phyloP scores from a whole-genome alignment of 164 flowering plant genomes.

The Stephania cephalantha region DNA sequence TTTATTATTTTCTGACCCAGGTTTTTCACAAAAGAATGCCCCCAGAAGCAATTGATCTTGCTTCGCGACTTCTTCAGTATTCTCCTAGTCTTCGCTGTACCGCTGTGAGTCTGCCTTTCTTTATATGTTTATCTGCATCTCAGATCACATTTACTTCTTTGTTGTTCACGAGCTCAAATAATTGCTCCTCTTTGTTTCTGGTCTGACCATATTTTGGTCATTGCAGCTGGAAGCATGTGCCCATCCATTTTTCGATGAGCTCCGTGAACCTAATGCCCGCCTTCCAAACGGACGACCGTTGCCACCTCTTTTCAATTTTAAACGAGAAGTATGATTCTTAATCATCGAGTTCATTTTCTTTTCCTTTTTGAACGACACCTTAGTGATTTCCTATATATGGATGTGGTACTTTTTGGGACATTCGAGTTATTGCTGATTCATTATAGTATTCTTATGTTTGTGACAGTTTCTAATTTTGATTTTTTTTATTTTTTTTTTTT shows the following conservation, averaged over 20 bases:
- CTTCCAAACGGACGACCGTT: conserved; percentile 86
- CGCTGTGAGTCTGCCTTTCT: conserved; percentile 50
- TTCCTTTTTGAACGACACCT: not conserved
- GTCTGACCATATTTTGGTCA: conserved; percentile 1
- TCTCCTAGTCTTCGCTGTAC: conserved; percentile 97
- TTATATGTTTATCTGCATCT: not conserved
- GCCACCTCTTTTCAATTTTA: conserved; percentile 85
- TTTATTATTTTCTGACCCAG: conserved; percentile 27
- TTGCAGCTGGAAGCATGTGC: conserved; percentile 92
- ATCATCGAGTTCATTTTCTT: not conserved
- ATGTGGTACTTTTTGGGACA: not conserved
- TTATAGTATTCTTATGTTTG: not conserved
- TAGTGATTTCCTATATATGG: not conserved
- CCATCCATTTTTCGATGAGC: conserved; percentile 92
- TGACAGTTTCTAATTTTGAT: not conserved
- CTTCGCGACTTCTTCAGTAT: conserved; percentile 86
- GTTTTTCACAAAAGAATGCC: conserved; percentile 92
- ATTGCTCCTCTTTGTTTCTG: not conserved
- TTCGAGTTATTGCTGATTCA: not conserved
- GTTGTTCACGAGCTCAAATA: not conserved
- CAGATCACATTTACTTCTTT: not conserved
- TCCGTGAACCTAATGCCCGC: conserved; percentile 82
- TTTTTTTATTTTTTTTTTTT: no score
- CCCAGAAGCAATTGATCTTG: conserved; percentile 96
- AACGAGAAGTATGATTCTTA: conserved; percentile 58